Conservation (phyloP, 2,329 filamentous ascomycete species). For the Fusarium sp. region DNA sequence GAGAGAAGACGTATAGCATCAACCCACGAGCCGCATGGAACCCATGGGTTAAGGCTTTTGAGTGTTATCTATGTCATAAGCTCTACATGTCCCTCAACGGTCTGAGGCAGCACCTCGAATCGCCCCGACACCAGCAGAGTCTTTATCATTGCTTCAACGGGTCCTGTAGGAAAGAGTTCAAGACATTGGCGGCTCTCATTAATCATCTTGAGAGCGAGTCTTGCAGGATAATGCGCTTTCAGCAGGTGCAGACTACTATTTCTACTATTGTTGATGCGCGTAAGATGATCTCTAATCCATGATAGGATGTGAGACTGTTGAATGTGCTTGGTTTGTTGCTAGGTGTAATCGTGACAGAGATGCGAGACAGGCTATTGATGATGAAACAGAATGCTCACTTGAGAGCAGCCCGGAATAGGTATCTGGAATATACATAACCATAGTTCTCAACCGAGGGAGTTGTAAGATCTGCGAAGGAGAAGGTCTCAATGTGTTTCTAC, state of each 20-base stretch:
- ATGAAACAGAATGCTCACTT: neutral
- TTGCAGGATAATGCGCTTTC: slow-evolving; percentile 57
- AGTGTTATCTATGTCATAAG: slow-evolving; percentile 61
- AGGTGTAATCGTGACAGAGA: neutral
- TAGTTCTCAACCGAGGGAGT: no score
- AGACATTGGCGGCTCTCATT: slow-evolving; percentile 55
- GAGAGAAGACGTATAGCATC: slow-evolving; percentile 53
- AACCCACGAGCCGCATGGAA: slow-evolving; percentile 60
- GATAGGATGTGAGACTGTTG: no score
- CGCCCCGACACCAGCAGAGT: slow-evolving; percentile 56
- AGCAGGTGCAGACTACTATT: slow-evolving; percentile 53
- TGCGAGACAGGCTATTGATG: neutral
- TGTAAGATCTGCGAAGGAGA: no score
- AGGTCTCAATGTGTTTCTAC: no score
- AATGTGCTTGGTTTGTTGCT: neutral
- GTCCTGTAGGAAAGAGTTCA: slow-evolving; percentile 55
- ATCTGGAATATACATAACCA: no score
- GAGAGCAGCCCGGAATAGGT: no score
- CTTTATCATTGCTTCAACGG: slow-evolving; percentile 58
- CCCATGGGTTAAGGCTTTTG: slow-evolving; percentile 40
- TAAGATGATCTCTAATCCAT: slow-evolving; percentile 14
- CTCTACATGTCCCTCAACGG: slow-evolving; percentile 52
- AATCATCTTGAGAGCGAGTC: slow-evolving; percentile 62
- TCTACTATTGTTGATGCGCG: slow-evolving; percentile 28
- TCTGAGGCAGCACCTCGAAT: slow-evolving; percentile 68